These are phyloP conservation scores for Lactifluus echinatus DNA, from an alignment of 768 basidiomycete species.

Conservation along the genomic window DNA sequence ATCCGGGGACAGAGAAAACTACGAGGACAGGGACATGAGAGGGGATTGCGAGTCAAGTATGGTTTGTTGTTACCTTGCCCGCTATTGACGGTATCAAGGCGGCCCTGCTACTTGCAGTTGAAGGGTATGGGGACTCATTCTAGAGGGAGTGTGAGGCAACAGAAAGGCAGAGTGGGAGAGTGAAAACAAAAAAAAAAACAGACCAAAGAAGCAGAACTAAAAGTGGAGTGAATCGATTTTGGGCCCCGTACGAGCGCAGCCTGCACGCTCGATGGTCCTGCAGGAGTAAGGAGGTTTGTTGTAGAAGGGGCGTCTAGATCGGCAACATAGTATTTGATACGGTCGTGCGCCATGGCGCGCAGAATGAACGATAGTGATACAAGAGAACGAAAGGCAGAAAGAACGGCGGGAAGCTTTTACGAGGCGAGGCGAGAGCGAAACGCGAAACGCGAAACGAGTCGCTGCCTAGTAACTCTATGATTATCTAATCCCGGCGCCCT, in stretches of 20 bases:
- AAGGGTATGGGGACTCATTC: constrained; percentile 22
- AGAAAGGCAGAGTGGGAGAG: not conserved
- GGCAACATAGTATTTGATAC: constrained; percentile 34
- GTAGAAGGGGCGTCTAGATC: constrained; percentile 42
- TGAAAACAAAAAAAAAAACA: constrained; percentile 21
- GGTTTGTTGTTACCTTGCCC: constrained; percentile 22
- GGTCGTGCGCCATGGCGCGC: constrained; percentile 22
- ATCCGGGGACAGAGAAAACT: constrained; percentile 25
- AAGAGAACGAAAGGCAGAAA: not conserved
- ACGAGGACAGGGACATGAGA: not conserved
- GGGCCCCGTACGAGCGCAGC: constrained; percentile 38
- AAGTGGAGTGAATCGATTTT: constrained; percentile 28
- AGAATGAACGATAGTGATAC: constrained; percentile 6
- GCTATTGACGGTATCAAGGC: constrained; percentile 23
- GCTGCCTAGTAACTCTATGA: no score
- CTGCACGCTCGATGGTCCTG: constrained; percentile 30
- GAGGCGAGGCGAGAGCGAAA: not conserved
- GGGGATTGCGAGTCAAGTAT: not conserved
- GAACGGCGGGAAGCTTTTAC: not conserved
- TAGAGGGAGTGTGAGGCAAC: constrained; percentile 5
- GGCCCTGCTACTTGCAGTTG: constrained; percentile 1
- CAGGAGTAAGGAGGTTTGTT: constrained; percentile 39
- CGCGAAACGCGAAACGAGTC: no score
- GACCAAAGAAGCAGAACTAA: constrained; percentile 39
- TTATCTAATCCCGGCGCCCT: constrained; percentile 40